These are phyloP conservation scores for Euryodendron excelsum DNA, from an alignment of 148 eudicot genomes.

Conservation along the genomic window DNA sequence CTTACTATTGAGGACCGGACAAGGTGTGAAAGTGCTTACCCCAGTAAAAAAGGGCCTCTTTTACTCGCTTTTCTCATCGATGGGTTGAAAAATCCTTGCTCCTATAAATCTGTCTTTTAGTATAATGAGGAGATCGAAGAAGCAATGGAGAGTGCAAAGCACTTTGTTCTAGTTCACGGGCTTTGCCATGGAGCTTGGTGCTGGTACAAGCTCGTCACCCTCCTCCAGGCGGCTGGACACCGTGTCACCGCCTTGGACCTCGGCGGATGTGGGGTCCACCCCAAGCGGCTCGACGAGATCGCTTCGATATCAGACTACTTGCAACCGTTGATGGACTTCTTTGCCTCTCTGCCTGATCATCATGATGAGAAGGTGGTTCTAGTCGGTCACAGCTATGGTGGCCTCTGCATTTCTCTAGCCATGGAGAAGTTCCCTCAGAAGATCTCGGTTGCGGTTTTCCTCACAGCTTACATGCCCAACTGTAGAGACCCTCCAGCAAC, in stretches of 20 bases:
- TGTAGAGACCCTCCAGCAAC: slow-evolving; percentile 20
- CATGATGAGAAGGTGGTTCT: slow-evolving; percentile 34
- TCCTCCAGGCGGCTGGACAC: slow-evolving; percentile 36
- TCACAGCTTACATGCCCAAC: slow-evolving; percentile 50
- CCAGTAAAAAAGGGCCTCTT: neutral
- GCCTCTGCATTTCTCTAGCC: slow-evolving; percentile 37
- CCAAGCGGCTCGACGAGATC: no score
- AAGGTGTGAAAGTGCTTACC: neutral
- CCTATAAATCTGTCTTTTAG: neutral
- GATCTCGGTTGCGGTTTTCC: slow-evolving; percentile 39
- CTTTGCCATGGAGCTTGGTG: slow-evolving; percentile 60
- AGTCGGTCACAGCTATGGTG: slow-evolving; percentile 54
- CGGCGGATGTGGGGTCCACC: no score
- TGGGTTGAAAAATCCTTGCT: no score
- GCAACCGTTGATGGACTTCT: slow-evolving; percentile 8
- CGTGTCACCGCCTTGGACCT: neutral
- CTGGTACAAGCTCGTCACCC: slow-evolving; percentile 43
- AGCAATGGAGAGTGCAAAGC: slow-evolving; percentile 15
- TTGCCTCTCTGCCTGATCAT: slow-evolving; percentile 23
- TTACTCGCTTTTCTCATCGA: no score
- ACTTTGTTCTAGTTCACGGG: slow-evolving; percentile 50
- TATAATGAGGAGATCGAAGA: no score
- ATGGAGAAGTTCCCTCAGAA: slow-evolving; percentile 41
- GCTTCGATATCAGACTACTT: neutral
- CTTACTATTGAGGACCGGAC: neutral